Conservation (phyloP, 2,329 filamentous ascomycete genomes). For the Pseudogymnoascus sp. region DNA sequence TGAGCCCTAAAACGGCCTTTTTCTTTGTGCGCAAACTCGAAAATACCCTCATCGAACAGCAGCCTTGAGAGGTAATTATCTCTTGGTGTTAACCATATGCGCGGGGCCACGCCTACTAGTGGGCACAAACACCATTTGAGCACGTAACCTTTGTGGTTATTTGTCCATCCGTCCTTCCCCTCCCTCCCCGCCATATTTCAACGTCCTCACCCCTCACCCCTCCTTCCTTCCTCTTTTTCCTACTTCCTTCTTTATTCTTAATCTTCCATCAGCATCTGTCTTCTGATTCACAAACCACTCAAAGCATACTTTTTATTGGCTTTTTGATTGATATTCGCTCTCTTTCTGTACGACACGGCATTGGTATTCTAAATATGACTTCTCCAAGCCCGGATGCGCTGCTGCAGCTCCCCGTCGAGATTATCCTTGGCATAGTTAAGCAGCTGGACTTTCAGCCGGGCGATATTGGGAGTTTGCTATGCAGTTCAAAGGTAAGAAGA, state of each 20-base stretch:
- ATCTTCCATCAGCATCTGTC: background rate
- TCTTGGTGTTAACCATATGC: background rate
- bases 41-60: background rate
- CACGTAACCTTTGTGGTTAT: constrained; percentile 7
- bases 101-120: background rate
- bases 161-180: constrained; percentile 5
- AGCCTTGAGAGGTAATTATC: constrained; percentile 3
- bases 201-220: background rate
- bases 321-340: background rate
- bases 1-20: background rate
- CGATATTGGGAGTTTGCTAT: background rate
- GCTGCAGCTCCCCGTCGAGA: background rate
- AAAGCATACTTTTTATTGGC: background rate
- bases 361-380: background rate
- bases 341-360: background rate
- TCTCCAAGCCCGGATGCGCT: background rate
- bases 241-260: background rate
- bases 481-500: background rate
- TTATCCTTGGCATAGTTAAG: background rate
- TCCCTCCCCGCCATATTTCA: constrained; percentile 1
- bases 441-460: background rate
- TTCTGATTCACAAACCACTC: background rate
- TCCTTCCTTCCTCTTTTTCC: background rate
- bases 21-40: constrained; percentile 1
- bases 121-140: background rate